These are phyloP conservation scores for Carex kokanica DNA, from an alignment of 176 grass and related monocot genomes.

Conservation along the genomic window DNA sequence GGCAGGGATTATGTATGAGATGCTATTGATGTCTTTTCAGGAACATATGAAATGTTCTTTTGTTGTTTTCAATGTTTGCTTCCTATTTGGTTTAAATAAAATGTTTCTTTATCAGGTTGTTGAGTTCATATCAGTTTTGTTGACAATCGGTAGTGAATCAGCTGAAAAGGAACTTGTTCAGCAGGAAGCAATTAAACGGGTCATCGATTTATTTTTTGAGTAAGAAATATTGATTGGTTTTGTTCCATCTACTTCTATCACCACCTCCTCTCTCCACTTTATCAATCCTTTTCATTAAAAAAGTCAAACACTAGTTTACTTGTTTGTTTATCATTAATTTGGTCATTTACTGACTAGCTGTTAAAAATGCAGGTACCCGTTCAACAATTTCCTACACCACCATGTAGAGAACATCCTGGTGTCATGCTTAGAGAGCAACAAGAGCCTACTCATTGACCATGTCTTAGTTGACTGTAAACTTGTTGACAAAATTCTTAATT, in stretches of 20 bases:
- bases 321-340: background rate
- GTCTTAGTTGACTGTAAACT: constrained; percentile 78
- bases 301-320: background rate
- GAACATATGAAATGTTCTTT: background rate
- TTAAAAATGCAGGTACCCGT: constrained; percentile 77
- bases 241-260: background rate
- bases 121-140: constrained; percentile 91
- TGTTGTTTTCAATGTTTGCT: background rate
- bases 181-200: constrained; percentile 69
- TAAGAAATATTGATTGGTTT: constrained; percentile 38
- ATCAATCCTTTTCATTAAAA: background rate
- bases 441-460: constrained; percentile 71
- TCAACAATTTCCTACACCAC: constrained; percentile 97
- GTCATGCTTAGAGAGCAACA: constrained; percentile 89
- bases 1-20: constrained; percentile 8
- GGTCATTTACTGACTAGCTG: constrained; percentile 14
- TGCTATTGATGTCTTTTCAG: constrained; percentile 15
- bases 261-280: background rate
- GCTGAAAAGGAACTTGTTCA: constrained; percentile 84
- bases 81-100: constrained; percentile 23
- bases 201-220: constrained; percentile 88
- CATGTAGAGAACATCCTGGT: constrained; percentile 91
- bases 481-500: constrained; percentile 83
- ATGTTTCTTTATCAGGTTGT: constrained; percentile 58
- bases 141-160: constrained; percentile 87